These are phyloP conservation scores for Tilletia indica DNA, from an alignment of 1,284 basidiomycete species.

Conservation along the genomic window DNA sequence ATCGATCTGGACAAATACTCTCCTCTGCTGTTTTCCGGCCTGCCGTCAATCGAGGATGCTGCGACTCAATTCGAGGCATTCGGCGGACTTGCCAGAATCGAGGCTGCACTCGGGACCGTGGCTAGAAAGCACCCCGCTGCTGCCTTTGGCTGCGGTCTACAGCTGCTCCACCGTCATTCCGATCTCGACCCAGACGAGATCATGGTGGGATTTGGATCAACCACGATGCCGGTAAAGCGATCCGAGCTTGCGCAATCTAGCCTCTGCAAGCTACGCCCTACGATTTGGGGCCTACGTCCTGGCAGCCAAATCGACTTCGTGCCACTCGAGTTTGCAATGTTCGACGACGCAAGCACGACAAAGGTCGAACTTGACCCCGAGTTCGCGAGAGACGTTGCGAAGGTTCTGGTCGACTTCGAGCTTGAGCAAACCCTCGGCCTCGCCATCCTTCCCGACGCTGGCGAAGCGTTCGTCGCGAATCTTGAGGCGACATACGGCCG, in stretches of 20 bases:
- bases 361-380: neutral
- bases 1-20: neutral
- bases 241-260: neutral
- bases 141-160: neutral
- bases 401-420: neutral
- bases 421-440: conserved; percentile 9
- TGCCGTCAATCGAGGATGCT: neutral
- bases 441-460: neutral
- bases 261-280: neutral
- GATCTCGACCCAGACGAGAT: conserved; percentile 6
- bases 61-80: neutral
- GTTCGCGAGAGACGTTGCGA: neutral
- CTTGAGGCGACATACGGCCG: neutral
- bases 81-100: neutral
- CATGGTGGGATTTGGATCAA: neutral
- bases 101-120: neutral
- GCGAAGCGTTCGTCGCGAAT: neutral
- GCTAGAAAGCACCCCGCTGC: neutral
- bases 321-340: neutral
- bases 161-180: conserved; percentile 1
- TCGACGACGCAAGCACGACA: neutral
- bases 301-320: neutral
- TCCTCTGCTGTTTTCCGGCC: neutral
- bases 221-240: neutral
- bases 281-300: neutral